Percentiles rank a stretch among this genome's conserved stretches.
Conservation (phyloP, 179 eudicot genomes). For the Actinidia chinensis region DNA sequence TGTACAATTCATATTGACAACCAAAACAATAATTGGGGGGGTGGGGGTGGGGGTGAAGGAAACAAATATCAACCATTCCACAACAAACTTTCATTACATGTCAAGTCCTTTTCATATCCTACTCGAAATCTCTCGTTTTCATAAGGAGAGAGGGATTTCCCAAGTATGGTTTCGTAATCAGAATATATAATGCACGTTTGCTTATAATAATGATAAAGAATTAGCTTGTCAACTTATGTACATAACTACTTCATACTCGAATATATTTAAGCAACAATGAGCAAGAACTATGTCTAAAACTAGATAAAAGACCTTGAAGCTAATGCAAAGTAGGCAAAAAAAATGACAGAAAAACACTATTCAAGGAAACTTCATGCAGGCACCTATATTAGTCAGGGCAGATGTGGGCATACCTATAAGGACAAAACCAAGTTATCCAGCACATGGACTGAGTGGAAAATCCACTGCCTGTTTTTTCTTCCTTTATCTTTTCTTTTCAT, state of each 20-base stretch:
- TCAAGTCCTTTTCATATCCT: neutral
- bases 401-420: neutral
- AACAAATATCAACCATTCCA: constrained; percentile 19
- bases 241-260: neutral
- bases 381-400: neutral
- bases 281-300: neutral
- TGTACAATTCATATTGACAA: neutral
- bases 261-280: neutral
- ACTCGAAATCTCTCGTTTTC: neutral
- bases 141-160: neutral
- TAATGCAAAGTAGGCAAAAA: neutral
- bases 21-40: neutral
- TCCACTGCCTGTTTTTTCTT: neutral
- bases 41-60: too few relatives aligned
- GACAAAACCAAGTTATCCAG: neutral
- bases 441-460: neutral
- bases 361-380: constrained; percentile 3
- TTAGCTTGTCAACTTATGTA: neutral
- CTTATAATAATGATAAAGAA: neutral
- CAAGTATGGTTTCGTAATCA: constrained; percentile 1
- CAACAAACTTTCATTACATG: constrained; percentile 12
- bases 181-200: neutral
- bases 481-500: neutral
- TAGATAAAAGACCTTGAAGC: neutral
- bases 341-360: neutral